These are phyloP conservation scores for Clathrus columnatus DNA, from an alignment of 768 basidiomycete species.

Conservation along the genomic window DNA sequence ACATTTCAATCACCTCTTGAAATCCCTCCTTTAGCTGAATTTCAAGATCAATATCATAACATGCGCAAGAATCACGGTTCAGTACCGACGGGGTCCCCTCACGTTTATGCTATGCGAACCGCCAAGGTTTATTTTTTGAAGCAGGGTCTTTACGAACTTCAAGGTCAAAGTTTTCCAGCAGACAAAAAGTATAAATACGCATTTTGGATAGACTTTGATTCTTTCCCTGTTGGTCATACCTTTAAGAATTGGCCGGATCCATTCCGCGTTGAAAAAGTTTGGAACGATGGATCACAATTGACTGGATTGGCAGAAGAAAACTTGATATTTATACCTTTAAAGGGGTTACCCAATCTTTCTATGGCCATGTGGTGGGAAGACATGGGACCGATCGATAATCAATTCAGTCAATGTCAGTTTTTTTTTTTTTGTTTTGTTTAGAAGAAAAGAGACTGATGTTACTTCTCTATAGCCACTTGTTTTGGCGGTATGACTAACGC, in stretches of 20 bases:
- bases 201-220: constrained; percentile 52
- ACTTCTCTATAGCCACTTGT: constrained; percentile 37
- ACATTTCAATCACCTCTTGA: constrained; percentile 37
- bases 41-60: constrained; percentile 27
- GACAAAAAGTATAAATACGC: constrained; percentile 38
- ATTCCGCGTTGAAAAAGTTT: constrained; percentile 31
- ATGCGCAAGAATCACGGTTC: constrained; percentile 34
- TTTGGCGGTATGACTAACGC: constrained; percentile 42
- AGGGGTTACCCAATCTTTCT: constrained; percentile 24
- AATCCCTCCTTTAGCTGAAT: constrained; percentile 34
- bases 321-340: constrained; percentile 41
- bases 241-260: constrained; percentile 43
- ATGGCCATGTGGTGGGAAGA: constrained; percentile 33
- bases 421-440: neutral
- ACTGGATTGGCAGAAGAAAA: constrained; percentile 30
- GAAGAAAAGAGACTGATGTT: neutral
- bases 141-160: constrained; percentile 26
- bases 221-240: constrained; percentile 36
- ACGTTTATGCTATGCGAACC: constrained; percentile 49
- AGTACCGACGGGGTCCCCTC: constrained; percentile 23
- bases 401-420: constrained; percentile 42
- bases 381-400: constrained; percentile 41
- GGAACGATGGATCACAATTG: constrained; percentile 25
- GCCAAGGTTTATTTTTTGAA: constrained; percentile 44
- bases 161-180: constrained; percentile 12